Base-by-base conservation (phyloP, 2,329 filamentous ascomycete genomes). In the Teratosphaeria gauchensis region DNA sequence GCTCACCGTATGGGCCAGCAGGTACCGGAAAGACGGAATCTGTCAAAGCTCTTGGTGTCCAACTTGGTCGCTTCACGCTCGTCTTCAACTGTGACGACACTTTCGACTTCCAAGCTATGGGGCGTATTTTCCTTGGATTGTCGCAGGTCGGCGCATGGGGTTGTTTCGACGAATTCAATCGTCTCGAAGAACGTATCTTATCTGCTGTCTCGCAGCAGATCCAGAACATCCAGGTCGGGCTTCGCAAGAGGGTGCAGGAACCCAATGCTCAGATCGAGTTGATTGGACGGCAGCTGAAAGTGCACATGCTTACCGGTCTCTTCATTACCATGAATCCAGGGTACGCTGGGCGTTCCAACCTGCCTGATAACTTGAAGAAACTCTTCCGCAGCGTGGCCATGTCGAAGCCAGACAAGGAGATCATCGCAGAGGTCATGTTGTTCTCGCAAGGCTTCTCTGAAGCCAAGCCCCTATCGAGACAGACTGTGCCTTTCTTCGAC, bases 311-410 rank as follows among this genome's bases (percentile, higher is more conserved):
- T 72, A 97, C 95, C 55, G 94, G 94, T 67, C 94, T 99, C 72
- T 99, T 99, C 79, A 99, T 99, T 73, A 99, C 94, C 46, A 99
- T 99, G 95, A 99, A 99, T 74, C 94, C 94, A 73, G 94, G 94
- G 56, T 99, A 99, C 76, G 94, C 94, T 56, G 94, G 94, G 59
- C 90, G 94, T 75, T 99, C 94, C 55, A 99, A 99, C 75, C 78
- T 99, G 69, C 94, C 94, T 1, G 94, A 99, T 77, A 99, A 99
- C 73, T 76, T 99, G 78, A 99, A 99, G 84, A 99, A 99, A 77
- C 80, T 99, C 48, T 99, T 99, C 84, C 87, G 95, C 72, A 99
- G 94, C 70, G 92, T 99, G 56, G 94, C 94, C 62, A 99, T 99
- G 94, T 99, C 94, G 11, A 99, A 97, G 76, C 94, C 94, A 0